These are phyloP conservation scores for Cronartium quercuum DNA, from an alignment of 1,284 basidiomycete genomes.

Conservation along the genomic window DNA sequence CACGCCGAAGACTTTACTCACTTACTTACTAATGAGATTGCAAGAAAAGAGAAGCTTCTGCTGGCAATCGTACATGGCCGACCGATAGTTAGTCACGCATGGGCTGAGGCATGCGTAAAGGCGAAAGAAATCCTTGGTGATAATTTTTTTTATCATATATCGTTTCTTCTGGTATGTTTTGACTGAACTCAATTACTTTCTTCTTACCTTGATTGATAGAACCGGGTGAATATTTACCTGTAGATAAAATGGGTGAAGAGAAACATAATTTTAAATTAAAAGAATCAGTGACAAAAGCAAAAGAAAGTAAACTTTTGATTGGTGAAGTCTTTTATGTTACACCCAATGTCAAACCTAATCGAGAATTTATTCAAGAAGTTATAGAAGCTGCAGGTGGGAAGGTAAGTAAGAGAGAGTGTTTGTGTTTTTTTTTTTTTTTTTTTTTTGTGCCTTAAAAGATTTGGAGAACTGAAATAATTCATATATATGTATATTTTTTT, in stretches of 20 bases:
- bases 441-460: not conserved
- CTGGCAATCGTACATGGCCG: constrained; percentile 12
- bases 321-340: constrained; percentile 6
- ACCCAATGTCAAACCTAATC: not conserved
- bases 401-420: not conserved
- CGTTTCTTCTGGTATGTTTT: not conserved
- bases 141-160: not conserved
- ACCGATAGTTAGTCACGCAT: constrained; percentile 9
- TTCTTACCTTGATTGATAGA: not conserved
- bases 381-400: constrained; percentile 20
- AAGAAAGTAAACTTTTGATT: not conserved
- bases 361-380: constrained; percentile 11
- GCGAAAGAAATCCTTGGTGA: constrained; percentile 2
- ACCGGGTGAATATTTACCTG: constrained; percentile 4
- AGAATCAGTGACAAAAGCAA: constrained; percentile 4
- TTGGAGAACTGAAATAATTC: not conserved
- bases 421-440: not conserved
- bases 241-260: constrained; percentile 15
- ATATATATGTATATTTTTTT: not conserved
- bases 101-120: constrained; percentile 22
- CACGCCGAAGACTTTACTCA: not conserved
- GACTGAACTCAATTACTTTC: not conserved
- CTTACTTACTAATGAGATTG: constrained; percentile 26
- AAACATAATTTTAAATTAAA: constrained; percentile 5
- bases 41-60: constrained; percentile 13